A percentile compares a stretch with the other conserved stretches of the same genome.
Evolutionary conservation across 495 filamentous ascomycete genomes (phyloP).

Genomic region (Sphaerosporella brunnea): DNA sequence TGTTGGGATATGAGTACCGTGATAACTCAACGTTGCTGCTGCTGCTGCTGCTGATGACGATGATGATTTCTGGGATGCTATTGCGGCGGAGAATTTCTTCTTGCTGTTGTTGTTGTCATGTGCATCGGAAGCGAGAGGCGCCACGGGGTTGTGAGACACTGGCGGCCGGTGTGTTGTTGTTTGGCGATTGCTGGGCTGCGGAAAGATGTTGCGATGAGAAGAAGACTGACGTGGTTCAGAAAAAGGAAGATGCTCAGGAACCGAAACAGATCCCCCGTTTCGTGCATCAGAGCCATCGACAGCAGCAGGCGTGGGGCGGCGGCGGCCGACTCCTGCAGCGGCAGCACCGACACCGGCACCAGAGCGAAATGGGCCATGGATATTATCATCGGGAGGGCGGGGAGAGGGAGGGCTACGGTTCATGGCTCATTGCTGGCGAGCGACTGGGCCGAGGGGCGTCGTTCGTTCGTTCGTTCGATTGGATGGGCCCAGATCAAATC

Average conservation of each 20-base stretch:
- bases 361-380: neutral
- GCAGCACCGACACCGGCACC: neutral
- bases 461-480: too few species aligned
- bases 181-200: neutral
- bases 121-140: neutral
- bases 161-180: conserved; percentile 4
- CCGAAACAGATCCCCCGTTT: conserved; percentile 2
- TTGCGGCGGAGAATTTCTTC: neutral
- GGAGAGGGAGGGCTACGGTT: neutral
- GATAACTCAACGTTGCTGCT: too few species aligned
- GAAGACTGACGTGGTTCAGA: conserved; percentile 3
- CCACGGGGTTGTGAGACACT: neutral
- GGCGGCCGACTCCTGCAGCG: too few species aligned
- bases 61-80: too few species aligned
- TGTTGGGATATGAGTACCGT: too few species aligned
- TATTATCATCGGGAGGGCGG: neutral
- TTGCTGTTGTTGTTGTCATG: neutral
- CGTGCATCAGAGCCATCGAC: conserved; percentile 1
- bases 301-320: too few species aligned
- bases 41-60: too few species aligned
- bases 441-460: too few species aligned
- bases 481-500: too few species aligned
- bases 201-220: neutral
- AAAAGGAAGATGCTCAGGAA: conserved; percentile 4
- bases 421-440: neutral